phyloP scores from a whole-genome alignment of 2,329 filamentous ascomycete species.

The Aspergillus piperis region DNA sequence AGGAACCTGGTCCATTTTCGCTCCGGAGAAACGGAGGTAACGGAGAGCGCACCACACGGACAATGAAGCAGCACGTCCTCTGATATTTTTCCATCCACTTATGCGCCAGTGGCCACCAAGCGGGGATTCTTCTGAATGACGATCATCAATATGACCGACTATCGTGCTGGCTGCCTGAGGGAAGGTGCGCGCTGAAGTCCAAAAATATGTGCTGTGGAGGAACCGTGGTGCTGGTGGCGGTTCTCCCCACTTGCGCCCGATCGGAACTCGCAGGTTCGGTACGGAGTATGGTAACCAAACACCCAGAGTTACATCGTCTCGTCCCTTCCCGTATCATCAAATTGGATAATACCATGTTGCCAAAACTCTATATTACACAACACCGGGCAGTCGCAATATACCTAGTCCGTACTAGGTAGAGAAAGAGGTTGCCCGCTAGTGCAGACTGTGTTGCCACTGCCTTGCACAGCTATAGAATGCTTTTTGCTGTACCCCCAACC shows the following conservation, averaged over 20 bases:
- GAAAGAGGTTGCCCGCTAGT: not conserved
- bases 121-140: not conserved
- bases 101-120: not conserved
- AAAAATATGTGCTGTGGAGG: slow-evolving; percentile 4
- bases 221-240: slow-evolving; percentile 2
- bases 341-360: not conserved
- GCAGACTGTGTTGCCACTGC: not conserved
- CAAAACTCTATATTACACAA: not conserved
- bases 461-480: not conserved
- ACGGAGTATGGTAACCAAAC: not conserved
- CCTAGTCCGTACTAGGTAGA: no score
- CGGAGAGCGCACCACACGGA: not conserved
- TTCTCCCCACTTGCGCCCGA: slow-evolving; percentile 4
- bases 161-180: not conserved
- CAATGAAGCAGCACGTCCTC: not conserved
- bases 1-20: not conserved
- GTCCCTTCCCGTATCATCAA: not conserved
- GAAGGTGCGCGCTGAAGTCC: not conserved
- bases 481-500: not conserved
- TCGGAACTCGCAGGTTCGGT: not conserved
- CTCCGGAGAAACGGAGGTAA: not conserved
- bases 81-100: no score
- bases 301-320: not conserved
- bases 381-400: not conserved
- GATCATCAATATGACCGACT: not conserved